Evolutionary conservation across 495 filamentous ascomycete species (phyloP).

Genomic region (Aspergillus conjunctus): DNA sequence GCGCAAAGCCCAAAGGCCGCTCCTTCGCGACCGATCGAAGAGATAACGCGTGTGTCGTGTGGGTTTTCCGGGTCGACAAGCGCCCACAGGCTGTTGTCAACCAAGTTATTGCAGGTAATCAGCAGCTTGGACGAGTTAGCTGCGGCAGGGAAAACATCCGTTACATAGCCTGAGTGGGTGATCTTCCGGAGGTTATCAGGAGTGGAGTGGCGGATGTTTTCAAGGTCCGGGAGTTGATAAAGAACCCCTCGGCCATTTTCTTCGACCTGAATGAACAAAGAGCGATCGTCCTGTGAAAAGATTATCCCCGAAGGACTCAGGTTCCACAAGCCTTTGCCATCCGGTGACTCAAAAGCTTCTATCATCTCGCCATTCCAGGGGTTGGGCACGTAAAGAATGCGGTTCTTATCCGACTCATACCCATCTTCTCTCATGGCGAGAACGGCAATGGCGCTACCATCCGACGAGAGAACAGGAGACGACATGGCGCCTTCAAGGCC

Average conservation of each 20-base stretch:
- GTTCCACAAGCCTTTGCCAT: constrained; percentile 69
- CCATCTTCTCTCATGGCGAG: constrained; percentile 76
- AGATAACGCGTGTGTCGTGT: constrained; percentile 48
- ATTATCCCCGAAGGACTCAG: constrained; percentile 63
- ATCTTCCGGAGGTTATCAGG: constrained; percentile 57
- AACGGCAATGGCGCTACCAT: constrained; percentile 75
- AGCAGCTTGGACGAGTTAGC: constrained; percentile 56
- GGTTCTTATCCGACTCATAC: constrained; percentile 88
- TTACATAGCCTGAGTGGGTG: constrained; percentile 62
- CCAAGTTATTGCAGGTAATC: constrained; percentile 63
- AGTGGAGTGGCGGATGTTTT: constrained; percentile 52
- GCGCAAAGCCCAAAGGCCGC: constrained; percentile 66
- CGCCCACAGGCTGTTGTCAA: constrained; percentile 70
- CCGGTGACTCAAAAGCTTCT: constrained; percentile 62
- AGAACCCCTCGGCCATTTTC: constrained; percentile 63
- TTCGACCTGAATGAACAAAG: constrained; percentile 68
- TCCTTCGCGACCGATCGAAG: constrained; percentile 70
- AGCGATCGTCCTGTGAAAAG: constrained; percentile 66
- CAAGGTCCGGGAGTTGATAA: constrained; percentile 58
- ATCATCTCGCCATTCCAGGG: constrained; percentile 57
- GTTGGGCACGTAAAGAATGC: constrained; percentile 68
- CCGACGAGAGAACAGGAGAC: constrained; percentile 73
- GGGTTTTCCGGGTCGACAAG: constrained; percentile 56
- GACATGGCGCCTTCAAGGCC: constrained; percentile 70
- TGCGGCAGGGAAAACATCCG: constrained; percentile 56